Percentiles rank a stretch among this genome's conserved stretches.
These are phyloP conservation scores for Vanrija humicola DNA, from an alignment of 1,284 basidiomycete genomes.

Conservation along the genomic window DNA sequence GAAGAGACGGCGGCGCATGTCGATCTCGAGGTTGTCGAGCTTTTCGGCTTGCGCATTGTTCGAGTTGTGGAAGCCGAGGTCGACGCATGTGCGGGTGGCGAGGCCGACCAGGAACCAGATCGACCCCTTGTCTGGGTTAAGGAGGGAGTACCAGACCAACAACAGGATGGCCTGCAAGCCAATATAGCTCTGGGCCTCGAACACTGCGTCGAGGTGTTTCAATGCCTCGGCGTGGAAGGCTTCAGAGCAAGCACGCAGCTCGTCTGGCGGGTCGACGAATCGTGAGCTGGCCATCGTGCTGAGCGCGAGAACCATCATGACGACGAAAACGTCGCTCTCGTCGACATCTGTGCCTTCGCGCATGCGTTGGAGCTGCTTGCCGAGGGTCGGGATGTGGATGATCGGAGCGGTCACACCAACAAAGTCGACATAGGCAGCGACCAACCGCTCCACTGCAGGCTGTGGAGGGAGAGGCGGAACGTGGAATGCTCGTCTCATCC, in stretches of 20 bases:
- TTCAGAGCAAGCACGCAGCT: constrained; percentile 50
- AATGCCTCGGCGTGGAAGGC: constrained; percentile 51
- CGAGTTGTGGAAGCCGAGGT: constrained; percentile 51
- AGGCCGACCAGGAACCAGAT: constrained; percentile 51
- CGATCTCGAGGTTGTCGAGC: constrained; percentile 48
- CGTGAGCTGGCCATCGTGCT: constrained; percentile 50
- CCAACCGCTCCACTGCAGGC: constrained; percentile 48
- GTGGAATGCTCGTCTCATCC: constrained; percentile 25
- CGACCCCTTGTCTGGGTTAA: constrained; percentile 50
- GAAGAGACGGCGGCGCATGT: constrained; percentile 49
- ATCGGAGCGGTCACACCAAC: constrained; percentile 50
- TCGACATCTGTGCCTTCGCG: constrained; percentile 41
- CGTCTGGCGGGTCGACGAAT: constrained; percentile 49
- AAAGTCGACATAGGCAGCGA: constrained; percentile 51
- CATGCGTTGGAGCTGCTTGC: constrained; percentile 44
- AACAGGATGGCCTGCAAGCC: constrained; percentile 50
- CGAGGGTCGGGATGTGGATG: constrained; percentile 49
- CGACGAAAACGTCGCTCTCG: constrained; percentile 48
- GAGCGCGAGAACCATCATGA: constrained; percentile 50
- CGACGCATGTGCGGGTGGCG: constrained; percentile 49
- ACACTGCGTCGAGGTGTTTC: constrained; percentile 50
- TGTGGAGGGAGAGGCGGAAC: constrained; percentile 49
- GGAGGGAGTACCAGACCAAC: constrained; percentile 48
- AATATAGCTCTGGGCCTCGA: constrained; percentile 47
- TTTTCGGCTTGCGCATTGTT: constrained; percentile 41